These are phyloP conservation scores for Annulohypoxylon nitens DNA, from an alignment of 495 filamentous ascomycete genomes.

Conservation along the genomic window DNA sequence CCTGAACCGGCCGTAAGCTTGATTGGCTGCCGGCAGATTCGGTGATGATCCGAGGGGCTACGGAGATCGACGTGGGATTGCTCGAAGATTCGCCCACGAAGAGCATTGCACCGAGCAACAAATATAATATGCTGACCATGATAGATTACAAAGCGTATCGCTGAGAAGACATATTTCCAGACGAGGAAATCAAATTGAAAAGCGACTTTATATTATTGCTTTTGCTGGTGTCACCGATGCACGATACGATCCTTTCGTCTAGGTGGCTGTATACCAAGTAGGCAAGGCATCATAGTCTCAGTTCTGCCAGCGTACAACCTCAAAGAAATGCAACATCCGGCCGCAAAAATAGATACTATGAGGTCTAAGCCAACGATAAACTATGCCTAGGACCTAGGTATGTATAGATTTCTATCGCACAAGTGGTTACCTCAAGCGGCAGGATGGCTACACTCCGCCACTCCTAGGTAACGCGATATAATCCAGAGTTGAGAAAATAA, in stretches of 20 bases:
- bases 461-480: neutral
- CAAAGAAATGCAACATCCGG: neutral
- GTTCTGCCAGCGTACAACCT: neutral
- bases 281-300: neutral
- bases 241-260: neutral
- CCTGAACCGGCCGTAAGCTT: neutral
- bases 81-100: neutral
- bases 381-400: neutral
- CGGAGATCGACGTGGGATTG: neutral
- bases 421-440: neutral
- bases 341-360: neutral
- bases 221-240: neutral
- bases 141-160: neutral
- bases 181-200: neutral
- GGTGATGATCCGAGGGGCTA: neutral
- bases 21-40: neutral
- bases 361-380: neutral
- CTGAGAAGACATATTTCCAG: neutral
- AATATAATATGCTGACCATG: neutral
- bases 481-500: neutral
- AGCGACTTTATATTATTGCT: neutral
- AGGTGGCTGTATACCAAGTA: neutral
- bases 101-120: neutral
- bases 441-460: neutral
- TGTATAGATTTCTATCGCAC: neutral